Conservation (phyloP, 192 early-diverging fungal species). For the Kappamyces sp. region DNA sequence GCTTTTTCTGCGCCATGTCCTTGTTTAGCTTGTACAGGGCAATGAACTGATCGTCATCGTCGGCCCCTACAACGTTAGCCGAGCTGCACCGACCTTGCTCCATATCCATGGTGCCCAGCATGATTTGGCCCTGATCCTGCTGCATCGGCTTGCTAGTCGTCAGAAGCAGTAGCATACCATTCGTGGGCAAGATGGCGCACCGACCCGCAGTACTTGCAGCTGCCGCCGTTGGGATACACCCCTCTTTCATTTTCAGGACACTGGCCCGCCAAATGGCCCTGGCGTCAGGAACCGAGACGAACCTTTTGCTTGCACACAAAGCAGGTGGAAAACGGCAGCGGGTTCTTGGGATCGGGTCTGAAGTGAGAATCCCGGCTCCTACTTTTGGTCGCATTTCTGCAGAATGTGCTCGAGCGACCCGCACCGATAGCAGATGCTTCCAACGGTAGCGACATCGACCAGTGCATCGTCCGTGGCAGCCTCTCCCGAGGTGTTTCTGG, state of each 20-base stretch:
- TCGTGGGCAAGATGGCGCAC: constrained; percentile 79
- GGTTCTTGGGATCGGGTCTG: constrained; percentile 28
- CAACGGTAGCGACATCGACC: constrained; percentile 33
- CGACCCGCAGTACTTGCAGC: constrained; percentile 83
- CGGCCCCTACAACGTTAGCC: constrained; percentile 36
- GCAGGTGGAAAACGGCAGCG: constrained; percentile 72
- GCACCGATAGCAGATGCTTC: constrained; percentile 83
- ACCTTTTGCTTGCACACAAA: constrained; percentile 71
- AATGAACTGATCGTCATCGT: constrained; percentile 89
- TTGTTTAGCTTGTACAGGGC: constrained; percentile 55
- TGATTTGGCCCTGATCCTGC: constrained; percentile 47
- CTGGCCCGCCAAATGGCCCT: constrained; percentile 73
- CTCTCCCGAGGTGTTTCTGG: constrained; percentile 25
- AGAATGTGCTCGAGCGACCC: constrained; percentile 78
- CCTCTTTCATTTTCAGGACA: constrained; percentile 89
- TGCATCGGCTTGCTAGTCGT: constrained; percentile 50
- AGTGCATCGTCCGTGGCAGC: constrained; percentile 5
- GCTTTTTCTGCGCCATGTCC: constrained; percentile 20
- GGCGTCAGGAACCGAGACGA: too few relatives aligned
- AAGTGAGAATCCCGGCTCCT: constrained; percentile 29
- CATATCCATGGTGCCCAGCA: constrained; percentile 70
- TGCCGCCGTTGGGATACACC: constrained; percentile 84
- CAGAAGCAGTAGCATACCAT: constrained; percentile 19
- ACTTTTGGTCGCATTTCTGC: constrained; percentile 62
- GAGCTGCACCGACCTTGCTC: constrained; percentile 52